phyloP scores from a whole-genome alignment of 306 rosid species.

The Coriaria nepalensis region DNA sequence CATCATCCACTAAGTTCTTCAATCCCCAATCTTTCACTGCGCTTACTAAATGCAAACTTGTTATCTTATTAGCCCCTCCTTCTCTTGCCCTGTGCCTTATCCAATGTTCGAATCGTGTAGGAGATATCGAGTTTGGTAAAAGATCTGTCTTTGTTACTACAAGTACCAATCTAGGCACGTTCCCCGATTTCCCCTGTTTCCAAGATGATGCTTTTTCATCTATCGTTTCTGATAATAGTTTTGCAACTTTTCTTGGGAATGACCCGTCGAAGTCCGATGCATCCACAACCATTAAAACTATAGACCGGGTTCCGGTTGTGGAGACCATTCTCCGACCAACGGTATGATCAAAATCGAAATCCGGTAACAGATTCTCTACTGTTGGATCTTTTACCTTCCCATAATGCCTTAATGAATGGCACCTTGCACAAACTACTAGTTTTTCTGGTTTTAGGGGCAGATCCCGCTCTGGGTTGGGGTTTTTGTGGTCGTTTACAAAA shows the following conservation, averaged over 20 bases:
- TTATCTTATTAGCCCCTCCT: constrained; percentile 65
- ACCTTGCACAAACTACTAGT: constrained; percentile 77
- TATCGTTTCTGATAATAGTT: constrained; percentile 51
- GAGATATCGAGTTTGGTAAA: constrained; percentile 63
- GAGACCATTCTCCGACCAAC: constrained; percentile 67
- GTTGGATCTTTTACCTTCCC: constrained; percentile 84
- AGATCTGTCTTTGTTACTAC: constrained; percentile 77
- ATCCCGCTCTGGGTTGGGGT: constrained; percentile 11
- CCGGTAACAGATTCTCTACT: constrained; percentile 73
- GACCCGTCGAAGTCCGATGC: constrained; percentile 84
- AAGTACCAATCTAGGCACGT: constrained; percentile 76
- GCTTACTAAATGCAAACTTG: constrained; percentile 91
- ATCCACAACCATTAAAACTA: constrained; percentile 80
- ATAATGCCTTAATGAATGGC: constrained; percentile 83
- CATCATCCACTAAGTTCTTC: constrained; percentile 60
- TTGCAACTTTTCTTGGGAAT: constrained; percentile 66
- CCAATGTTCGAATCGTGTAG: constrained; percentile 75
- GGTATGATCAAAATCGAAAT: constrained; percentile 77
- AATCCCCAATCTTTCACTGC: constrained; percentile 74
- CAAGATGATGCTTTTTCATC: constrained; percentile 54
- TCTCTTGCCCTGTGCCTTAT: constrained; percentile 81
- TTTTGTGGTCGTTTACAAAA: constrained; percentile 35
- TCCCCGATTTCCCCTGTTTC: constrained; percentile 78
- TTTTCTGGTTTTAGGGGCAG: constrained; percentile 25
- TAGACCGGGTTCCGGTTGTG: constrained; percentile 47